Evolutionary conservation across 225 moss, liverwort and hornwort genomes (phyloP), one percentile per base, ranked within the genome.

Genomic region (Straminergon stramineum): DNA sequence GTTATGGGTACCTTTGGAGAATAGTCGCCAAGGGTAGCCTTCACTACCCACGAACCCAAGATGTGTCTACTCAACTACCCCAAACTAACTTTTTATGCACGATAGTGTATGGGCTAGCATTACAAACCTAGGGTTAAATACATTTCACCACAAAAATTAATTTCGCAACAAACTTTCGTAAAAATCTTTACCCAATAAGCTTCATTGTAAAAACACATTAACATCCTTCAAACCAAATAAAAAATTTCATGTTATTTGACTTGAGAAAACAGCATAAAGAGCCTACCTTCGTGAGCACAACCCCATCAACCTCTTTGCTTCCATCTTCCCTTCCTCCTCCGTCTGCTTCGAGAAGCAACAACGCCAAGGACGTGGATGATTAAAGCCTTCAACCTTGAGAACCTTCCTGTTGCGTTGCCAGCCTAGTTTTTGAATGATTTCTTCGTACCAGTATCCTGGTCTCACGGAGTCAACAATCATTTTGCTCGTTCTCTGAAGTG

Each of bases 81-180:
- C 3, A 31, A 82, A 32, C 0, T 20, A 6, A 43, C 14, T 9
- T 2, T 20, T 43, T 4, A 3, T 7, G 4, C 62, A 81, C 5
- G 9, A 81, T 61, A 13, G 32, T 0, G 2, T 56, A 56, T 1
- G 0, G 0, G 2, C 24, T 16, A 37, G 1, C 12, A 28, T 39
- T 13, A 12, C 28, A 39, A 39, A 39, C 13, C 6, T 19, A 41
- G 3, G 5, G 8, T 28, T 39, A 28, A 12, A 28, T 80, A 58
- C 30, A 11, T 41, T 30, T 60, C 30, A 81, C 41, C 6, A 30
- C 48, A 48, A 48, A 60, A n/a, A 0, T 14, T 5, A 4, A 37
- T 16, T 26, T 26, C 1, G 1, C 17, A 26, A 56, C 2, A 79
- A 15, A 79, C 13, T 16, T 17, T 16, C 26, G 1, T 57, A 11